phyloP scores from a whole-genome alignment of 495 filamentous ascomycete species.

The Copromyces sp. region DNA sequence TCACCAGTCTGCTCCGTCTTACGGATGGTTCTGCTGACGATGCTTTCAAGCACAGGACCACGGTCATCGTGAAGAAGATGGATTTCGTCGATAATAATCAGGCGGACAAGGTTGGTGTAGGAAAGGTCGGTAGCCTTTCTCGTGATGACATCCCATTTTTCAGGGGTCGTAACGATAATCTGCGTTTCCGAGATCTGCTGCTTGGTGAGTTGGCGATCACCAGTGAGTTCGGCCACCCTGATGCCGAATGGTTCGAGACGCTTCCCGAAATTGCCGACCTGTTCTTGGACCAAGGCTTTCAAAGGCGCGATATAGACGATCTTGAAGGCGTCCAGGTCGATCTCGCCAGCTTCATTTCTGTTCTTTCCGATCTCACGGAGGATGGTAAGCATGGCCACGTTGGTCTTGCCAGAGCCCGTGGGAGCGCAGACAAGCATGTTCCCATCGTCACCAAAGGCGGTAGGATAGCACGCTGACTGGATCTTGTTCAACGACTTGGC shows the following conservation, averaged over 20 bases:
- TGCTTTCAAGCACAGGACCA: conserved; percentile 92
- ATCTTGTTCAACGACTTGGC: conserved; percentile 79
- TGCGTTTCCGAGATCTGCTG: conserved; percentile 97
- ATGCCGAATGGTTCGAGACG: conserved; percentile 86
- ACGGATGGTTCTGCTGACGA: conserved; percentile 88
- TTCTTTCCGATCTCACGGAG: conserved; percentile 95
- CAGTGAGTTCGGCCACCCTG: conserved; percentile 84
- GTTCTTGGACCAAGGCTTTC: conserved; percentile 92
- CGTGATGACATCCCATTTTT: conserved; percentile 99
- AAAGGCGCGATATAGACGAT: conserved; percentile 91
- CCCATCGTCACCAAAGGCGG: conserved; percentile 87
- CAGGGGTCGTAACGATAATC: conserved; percentile 95
- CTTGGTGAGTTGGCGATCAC: conserved; percentile 96
- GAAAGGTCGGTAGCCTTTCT: conserved; percentile 94
- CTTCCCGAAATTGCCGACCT: conserved; percentile 93
- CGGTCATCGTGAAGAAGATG: conserved; percentile 96
- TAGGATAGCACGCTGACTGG: conserved; percentile 83
- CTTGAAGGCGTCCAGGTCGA: conserved; percentile 93
- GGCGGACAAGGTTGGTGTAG: conserved; percentile 90
- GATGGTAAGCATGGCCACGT: conserved; percentile 96
- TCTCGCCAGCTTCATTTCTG: conserved; percentile 77
- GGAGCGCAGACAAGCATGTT: conserved; percentile 98
- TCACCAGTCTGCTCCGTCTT: conserved; percentile 89
- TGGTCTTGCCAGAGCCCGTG: conserved; percentile 96
- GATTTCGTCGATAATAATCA: conserved; percentile 97